A percentile compares a stretch with the other conserved stretches of the same genome.
These are phyloP conservation scores for Daedaleopsis sinensis DNA, from an alignment of 768 basidiomycete species.

Conservation along the genomic window DNA sequence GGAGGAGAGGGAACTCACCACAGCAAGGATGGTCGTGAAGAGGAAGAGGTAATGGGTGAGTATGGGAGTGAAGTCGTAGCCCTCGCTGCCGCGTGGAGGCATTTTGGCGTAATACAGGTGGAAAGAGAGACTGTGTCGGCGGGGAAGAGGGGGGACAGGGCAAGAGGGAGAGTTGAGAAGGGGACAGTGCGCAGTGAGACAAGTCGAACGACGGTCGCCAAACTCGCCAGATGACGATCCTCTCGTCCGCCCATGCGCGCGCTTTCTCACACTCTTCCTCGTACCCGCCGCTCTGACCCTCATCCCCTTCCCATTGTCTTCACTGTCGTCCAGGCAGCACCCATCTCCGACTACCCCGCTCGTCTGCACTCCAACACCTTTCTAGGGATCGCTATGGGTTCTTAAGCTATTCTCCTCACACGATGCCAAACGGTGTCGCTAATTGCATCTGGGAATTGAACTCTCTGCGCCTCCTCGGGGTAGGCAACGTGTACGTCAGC, in stretches of 20 bases:
- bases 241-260: background rate
- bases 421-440: background rate
- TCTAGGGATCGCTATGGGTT: background rate
- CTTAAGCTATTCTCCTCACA: background rate
- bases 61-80: conserved; percentile 88
- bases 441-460: no score
- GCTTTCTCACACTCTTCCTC: conserved; percentile 4
- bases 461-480: no score
- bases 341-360: background rate
- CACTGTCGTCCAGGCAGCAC: background rate
- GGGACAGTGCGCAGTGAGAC: conserved; percentile 17
- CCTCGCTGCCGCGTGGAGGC: conserved; percentile 56
- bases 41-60: conserved; percentile 91
- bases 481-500: background rate
- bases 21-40: conserved; percentile 79
- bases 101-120: conserved; percentile 30
- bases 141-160: background rate
- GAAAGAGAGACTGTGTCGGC: conserved; percentile 4
- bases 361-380: background rate
- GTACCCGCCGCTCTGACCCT: background rate
- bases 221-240: conserved; percentile 7
- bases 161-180: background rate
- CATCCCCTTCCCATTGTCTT: background rate
- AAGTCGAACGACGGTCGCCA: conserved; percentile 14
- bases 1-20: conserved; percentile 52